Evolutionary conservation across 78 protist species (phyloP), one percentile per base, ranked within the genome.

Genomic region (Pelomyxa schiedti): DNA sequence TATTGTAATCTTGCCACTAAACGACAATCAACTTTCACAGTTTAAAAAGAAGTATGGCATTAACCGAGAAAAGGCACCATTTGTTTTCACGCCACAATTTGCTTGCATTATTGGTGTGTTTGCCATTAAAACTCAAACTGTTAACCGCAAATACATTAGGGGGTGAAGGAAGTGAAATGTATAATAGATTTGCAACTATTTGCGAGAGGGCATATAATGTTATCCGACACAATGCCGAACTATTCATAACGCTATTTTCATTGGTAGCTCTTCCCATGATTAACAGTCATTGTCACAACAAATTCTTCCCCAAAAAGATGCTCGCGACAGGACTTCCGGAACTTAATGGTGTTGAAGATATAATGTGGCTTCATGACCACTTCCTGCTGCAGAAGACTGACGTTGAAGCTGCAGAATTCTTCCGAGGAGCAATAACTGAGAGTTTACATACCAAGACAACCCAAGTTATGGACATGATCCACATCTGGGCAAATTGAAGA

Each of bases 31-130:
- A 66, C 76, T 42, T n/a, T n/a, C n/a, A n/a, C n/a, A n/a, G n/a
- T 78, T 86, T 42, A 90, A 87, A 53, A 76, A 76, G 38, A 81
- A 81, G 39, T 71, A 80, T 43, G 95, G 94, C 7, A 39, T 94
- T 76, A 87, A 92, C 75, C 68, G 99, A n/a, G 99, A 96, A 78
- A 39, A 89, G n/a, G 91, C 98, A 28, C 99, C 99, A 8, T 96
- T 96, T 66, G 89, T 96, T 38, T 93, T 96, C 66, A 85, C 89
- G 8, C 89, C 95, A 22, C 95, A 83, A 43, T 89, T 86, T 41
- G 88, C 85, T 72, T 73, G 71, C 4, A 86, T 92, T 39, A 85
- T 91, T n/a, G n/a, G 78, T 82, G 84, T 6, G 79, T 77, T 22
- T 37, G 26, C 4, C 84, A n/a, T n/a, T n/a, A n/a, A n/a, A n/a